Percentiles rank a stretch among this genome's conserved stretches.
phyloP scores from a whole-genome alignment of 179 eudicot genomes.

The Corrigiola litoralis region DNA sequence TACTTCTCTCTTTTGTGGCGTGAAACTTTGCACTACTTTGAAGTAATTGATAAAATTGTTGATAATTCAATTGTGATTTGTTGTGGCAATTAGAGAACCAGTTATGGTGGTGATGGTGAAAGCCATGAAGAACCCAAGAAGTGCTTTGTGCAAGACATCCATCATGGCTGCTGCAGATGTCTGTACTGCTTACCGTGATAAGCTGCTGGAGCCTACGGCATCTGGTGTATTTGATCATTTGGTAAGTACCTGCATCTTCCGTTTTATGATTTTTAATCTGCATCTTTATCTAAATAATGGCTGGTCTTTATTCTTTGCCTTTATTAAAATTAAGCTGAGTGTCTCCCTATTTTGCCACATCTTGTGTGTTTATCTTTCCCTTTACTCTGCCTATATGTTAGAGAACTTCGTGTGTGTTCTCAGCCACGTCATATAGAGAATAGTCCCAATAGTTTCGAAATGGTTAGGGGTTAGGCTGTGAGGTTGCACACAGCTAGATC shows the following conservation, averaged over 20 bases:
- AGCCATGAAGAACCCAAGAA: constrained; percentile 94
- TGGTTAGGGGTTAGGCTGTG: too few species aligned
- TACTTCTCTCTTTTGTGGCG: neutral
- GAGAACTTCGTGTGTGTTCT: too few species aligned
- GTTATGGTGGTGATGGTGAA: constrained; percentile 70
- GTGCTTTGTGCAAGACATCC: constrained; percentile 90
- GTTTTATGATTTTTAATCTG: too few species aligned
- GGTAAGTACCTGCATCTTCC: constrained; percentile 32
- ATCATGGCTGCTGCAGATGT: constrained; percentile 92
- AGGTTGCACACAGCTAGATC: too few species aligned
- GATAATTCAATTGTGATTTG: neutral
- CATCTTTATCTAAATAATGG: too few species aligned
- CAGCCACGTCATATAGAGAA: too few species aligned
- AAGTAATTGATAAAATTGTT: neutral
- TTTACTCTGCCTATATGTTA: too few species aligned
- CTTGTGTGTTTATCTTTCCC: too few species aligned
- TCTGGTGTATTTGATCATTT: constrained; percentile 63
- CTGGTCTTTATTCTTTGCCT: neutral
- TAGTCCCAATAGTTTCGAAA: too few species aligned
- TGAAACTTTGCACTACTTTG: too few species aligned
- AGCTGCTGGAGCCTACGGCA: constrained; percentile 40
- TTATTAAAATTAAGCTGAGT: too few species aligned
- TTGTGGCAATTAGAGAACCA: constrained; percentile 47
- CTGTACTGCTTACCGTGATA: constrained; percentile 57
- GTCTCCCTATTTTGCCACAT: too few species aligned